Evolutionary conservation across 768 basidiomycete species (phyloP).

Genomic region (Tylopilus felleus): DNA sequence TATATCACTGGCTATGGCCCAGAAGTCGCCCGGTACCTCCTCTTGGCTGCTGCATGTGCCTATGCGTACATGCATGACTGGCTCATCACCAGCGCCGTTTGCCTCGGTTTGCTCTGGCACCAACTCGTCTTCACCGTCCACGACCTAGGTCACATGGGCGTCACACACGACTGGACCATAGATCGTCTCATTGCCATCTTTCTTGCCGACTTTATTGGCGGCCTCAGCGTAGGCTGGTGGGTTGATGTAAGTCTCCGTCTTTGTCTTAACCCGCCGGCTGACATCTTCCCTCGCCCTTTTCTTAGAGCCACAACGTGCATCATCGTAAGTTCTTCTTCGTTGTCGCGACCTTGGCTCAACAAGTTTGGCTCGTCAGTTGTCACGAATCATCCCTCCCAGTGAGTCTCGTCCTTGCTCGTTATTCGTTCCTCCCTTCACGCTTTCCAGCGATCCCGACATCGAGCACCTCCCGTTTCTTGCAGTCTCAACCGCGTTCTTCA

Average conservation of each 20-base stretch:
- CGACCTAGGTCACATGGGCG: slow-evolving; percentile 92
- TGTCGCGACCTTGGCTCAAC: slow-evolving; percentile 1
- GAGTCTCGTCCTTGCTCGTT: slow-evolving; percentile 27
- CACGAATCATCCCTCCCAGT: slow-evolving; percentile 97
- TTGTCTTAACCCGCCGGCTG: not conserved
- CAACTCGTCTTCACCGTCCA: slow-evolving; percentile 91
- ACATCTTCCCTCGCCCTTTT: not conserved
- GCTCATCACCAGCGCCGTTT: slow-evolving; percentile 72
- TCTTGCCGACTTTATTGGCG: slow-evolving; percentile 85
- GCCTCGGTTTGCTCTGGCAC: slow-evolving; percentile 90
- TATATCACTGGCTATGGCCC: slow-evolving; percentile 88
- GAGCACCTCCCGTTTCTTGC: slow-evolving; percentile 93
- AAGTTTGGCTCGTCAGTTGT: slow-evolving; percentile 57
- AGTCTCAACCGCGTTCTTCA: slow-evolving; percentile 83
- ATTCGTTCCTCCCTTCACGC: slow-evolving; percentile 5
- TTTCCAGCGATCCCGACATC: slow-evolving; percentile 73
- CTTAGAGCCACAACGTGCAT: slow-evolving; percentile 91
- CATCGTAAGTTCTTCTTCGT: slow-evolving; percentile 62
- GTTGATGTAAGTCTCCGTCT: slow-evolving; percentile 70
- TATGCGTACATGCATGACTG: slow-evolving; percentile 61
- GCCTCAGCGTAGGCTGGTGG: slow-evolving; percentile 98
- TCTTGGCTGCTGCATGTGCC: slow-evolving; percentile 58
- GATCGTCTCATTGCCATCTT: slow-evolving; percentile 80
- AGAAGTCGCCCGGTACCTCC: slow-evolving; percentile 74
- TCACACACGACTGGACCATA: slow-evolving; percentile 80